phyloP scores from a whole-genome alignment of 2,329 filamentous ascomycete species.

The Diaporthe helianthi region DNA sequence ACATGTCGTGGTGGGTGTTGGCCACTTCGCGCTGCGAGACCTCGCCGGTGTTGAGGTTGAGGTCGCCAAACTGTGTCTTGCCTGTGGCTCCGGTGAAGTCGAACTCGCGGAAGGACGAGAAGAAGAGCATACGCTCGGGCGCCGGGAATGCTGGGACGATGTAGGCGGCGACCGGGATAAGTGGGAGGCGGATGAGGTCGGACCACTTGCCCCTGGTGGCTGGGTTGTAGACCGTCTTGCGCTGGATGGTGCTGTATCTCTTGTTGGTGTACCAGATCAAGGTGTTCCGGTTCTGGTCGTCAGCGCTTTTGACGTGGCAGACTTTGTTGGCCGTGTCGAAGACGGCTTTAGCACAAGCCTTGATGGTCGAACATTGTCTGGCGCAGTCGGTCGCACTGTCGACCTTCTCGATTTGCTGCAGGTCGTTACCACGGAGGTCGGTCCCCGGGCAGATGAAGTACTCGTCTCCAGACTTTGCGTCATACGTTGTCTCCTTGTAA shows the following conservation, averaged over 20 bases:
- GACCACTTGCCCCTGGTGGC: slow-evolving; percentile 38
- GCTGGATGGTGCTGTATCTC: slow-evolving; percentile 9
- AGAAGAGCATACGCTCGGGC: slow-evolving; percentile 36
- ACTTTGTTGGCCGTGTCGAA: neutral
- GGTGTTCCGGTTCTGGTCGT: slow-evolving; percentile 18
- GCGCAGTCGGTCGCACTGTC: slow-evolving; percentile 4
- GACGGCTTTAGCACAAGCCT: slow-evolving; percentile 8
- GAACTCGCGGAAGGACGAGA: slow-evolving; percentile 32
- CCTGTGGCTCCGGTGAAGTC: slow-evolving; percentile 36
- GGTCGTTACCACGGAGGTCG: slow-evolving; percentile 9
- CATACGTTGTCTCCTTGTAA: neutral
- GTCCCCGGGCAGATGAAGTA: slow-evolving; percentile 5
- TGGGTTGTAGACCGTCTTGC: slow-evolving; percentile 34
- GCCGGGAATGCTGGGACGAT: slow-evolving; percentile 40
- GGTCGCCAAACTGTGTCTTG: slow-evolving; percentile 35
- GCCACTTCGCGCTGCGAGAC: slow-evolving; percentile 44
- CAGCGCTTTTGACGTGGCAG: slow-evolving; percentile 8
- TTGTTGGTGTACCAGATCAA: slow-evolving; percentile 27
- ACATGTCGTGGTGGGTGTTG: slow-evolving; percentile 61
- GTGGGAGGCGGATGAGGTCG: slow-evolving; percentile 39
- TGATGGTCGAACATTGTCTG: neutral
- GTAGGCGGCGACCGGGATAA: slow-evolving; percentile 42
- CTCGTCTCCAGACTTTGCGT: neutral
- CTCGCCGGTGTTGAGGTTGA: slow-evolving; percentile 36
- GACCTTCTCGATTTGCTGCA: neutral